Base-by-base conservation (phyloP, 116 monocot species). In the Thalassia testudinum region DNA sequence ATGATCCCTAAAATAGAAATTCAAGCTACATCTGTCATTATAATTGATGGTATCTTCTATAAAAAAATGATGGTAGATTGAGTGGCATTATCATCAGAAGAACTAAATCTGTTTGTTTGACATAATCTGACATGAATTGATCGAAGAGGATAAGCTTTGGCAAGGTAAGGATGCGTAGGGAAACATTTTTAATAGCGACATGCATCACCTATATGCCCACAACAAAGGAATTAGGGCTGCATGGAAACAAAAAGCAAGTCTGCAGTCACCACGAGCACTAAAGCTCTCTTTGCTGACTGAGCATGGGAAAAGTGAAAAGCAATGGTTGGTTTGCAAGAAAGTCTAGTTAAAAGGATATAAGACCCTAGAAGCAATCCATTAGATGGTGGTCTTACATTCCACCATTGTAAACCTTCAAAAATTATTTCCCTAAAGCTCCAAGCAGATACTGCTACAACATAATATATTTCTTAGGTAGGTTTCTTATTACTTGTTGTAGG, bases 51-150 rank as follows among this genome's bases (percentile, higher is more conserved):
- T n/a, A n/a, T n/a, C n/a, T n/a, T n/a, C n/a, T n/a, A n/a, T n/a
- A n/a, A n/a, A n/a, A n/a, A n/a, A n/a, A n/a, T n/a, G n/a, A n/a
- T n/a, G 30, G 97, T 49, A 97, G 47, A 66, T 97, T 89, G 37
- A 97, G 85, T 21, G 97, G 97, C 78, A 97, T 64, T 10, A 89
- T 89, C 50, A 97, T 70, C 27, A 97, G 65, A 53, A 89, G 49
- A 59, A 77, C 71, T 7, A 65, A 43, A 59, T 89, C 97, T 16
- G 89, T 85, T 62, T 95, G 95, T 53, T 89, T 97, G 48, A 85
- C 82, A 69, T 85, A 89, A 63, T 89, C 89, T 89, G 89, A 97
- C 89, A 97, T 85, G 61, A 97, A 97, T 13, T 89, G 67, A 53
- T 89, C 89, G 69, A 97, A 85, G 10, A 97, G 82, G 42, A 97